phyloP scores from a whole-genome alignment of 1,139 yeast genomes.

The Torulaspora globosa region DNA sequence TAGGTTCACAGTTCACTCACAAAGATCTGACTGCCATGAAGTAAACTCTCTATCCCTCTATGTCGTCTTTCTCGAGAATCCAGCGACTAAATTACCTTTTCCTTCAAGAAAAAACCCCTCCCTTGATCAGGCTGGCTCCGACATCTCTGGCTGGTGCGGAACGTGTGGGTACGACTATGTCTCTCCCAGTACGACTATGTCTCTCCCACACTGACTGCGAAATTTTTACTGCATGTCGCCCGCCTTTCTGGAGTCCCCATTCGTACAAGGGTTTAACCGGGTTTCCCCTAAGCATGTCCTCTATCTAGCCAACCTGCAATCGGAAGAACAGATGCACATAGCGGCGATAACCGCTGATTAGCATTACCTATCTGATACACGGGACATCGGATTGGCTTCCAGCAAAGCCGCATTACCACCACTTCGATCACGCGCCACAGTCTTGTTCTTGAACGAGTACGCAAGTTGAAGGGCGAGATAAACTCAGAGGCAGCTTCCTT shows the following conservation, averaged over 20 bases:
- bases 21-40: background rate
- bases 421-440: too few species aligned
- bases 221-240: slow-evolving; percentile 1
- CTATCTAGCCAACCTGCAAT: background rate
- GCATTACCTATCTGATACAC: background rate
- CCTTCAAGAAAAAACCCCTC: background rate
- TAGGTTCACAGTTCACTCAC: background rate
- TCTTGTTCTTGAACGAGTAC: too few species aligned
- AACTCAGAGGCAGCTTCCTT: too few species aligned
- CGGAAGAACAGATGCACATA: background rate
- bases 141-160: background rate
- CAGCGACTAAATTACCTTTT: background rate
- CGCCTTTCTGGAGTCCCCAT: background rate
- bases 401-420: too few species aligned
- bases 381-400: background rate
- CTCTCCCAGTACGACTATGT: background rate
- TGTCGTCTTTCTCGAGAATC: background rate
- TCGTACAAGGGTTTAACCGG: background rate
- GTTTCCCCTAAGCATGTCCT: background rate
- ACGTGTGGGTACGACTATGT: background rate
- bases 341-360: background rate
- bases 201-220: background rate
- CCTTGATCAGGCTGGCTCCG: background rate
- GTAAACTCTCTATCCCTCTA: background rate
- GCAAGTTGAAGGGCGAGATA: too few species aligned